phyloP scores from a whole-genome alignment of 331 rosid genomes.

The Dryas integrifolia region DNA sequence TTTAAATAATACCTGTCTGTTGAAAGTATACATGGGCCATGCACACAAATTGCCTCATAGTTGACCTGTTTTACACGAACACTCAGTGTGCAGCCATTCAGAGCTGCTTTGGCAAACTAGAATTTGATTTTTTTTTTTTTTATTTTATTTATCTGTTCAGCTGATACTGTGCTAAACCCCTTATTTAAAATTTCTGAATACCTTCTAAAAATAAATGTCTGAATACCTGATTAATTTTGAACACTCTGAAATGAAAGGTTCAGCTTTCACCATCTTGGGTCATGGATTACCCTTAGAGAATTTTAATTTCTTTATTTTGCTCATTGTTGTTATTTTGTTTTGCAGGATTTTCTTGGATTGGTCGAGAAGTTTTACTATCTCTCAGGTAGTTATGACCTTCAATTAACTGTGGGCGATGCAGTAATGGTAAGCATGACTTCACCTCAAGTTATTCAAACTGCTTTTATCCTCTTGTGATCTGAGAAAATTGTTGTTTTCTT shows the following conservation, averaged over 20 bases:
- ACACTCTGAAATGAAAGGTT: neutral
- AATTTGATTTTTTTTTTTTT: neutral
- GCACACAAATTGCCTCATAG: neutral
- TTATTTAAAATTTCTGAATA: neutral
- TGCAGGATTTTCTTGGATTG: conserved; percentile 91
- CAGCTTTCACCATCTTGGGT: neutral
- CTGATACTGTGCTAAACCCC: neutral
- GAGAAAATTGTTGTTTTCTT: conserved; percentile 28
- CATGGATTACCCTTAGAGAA: conserved; percentile 3
- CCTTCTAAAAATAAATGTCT: neutral
- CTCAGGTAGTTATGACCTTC: conserved; percentile 82
- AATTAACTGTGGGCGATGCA: conserved; percentile 87
- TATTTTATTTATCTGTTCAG: neutral
- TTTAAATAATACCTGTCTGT: neutral
- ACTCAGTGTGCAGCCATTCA: neutral
- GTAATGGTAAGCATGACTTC: conserved; percentile 67
- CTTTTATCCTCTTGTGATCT: conserved; percentile 13
- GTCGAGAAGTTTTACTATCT: conserved; percentile 91
- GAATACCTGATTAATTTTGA: neutral
- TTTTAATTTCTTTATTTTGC: conserved; percentile 25
- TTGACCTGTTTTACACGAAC: neutral
- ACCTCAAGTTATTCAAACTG: neutral
- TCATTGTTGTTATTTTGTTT: conserved; percentile 31
- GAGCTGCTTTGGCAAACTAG: neutral
- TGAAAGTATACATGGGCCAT: neutral